These are phyloP conservation scores for Penicillium paneum DNA, from an alignment of 2,329 filamentous ascomycete genomes.

Conservation along the genomic window DNA sequence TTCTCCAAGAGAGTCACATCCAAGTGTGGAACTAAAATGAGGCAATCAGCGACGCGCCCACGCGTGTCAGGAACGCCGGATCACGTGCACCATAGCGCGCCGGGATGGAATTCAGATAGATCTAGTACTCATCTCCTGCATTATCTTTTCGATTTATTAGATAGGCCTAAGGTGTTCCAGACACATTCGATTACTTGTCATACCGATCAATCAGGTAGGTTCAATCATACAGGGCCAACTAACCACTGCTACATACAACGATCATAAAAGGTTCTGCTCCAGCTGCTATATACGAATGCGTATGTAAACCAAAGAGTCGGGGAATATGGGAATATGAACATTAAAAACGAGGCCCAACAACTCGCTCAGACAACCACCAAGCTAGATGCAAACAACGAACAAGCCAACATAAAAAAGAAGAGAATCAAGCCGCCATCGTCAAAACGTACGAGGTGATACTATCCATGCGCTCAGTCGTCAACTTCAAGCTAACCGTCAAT, in stretches of 20 bases:
- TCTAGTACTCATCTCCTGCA: neutral
- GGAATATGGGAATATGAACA: slow-evolving; percentile 4
- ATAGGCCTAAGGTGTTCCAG: neutral
- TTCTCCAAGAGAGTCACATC: neutral
- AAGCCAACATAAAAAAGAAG: neutral
- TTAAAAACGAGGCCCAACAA: neutral
- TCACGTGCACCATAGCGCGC: neutral
- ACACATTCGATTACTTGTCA: neutral
- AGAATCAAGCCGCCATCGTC: slow-evolving; percentile 7
- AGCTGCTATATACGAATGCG: neutral
- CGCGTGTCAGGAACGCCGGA: slow-evolving; percentile 6
- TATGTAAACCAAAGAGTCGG: neutral
- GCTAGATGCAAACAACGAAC: slow-evolving; percentile 2
- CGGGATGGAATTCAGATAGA: neutral
- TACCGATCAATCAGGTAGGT: neutral
- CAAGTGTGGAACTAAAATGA: neutral
- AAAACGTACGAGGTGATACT: slow-evolving; percentile 57
- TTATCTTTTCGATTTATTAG: neutral
- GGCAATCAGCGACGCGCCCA: slow-evolving; percentile 1
- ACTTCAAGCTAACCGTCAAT: slow-evolving; percentile 80
- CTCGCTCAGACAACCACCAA: slow-evolving; percentile 1
- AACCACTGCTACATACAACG: neutral
- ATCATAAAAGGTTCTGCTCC: neutral
- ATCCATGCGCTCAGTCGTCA: slow-evolving; percentile 91
- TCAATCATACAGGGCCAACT: neutral